Evolutionary conservation across 2,329 filamentous ascomycete species (phyloP), one percentile per base, ranked within the genome.

Genomic region (Penicillium griseofulvum): DNA sequence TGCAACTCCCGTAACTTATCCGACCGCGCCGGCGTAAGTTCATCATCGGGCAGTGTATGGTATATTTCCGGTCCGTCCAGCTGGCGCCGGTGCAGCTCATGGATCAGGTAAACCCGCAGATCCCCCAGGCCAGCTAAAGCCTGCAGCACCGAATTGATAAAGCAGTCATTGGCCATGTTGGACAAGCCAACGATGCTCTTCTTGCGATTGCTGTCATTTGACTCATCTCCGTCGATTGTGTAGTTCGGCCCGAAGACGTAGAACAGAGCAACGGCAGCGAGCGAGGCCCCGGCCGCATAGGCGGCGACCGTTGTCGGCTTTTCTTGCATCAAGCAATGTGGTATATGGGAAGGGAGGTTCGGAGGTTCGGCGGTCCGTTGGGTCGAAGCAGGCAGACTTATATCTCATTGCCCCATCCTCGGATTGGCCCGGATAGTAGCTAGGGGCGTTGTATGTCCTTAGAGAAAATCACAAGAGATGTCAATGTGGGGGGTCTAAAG

Each of bases 191-290:
- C 91, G 41, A 95, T 90, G 56, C 90, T 89, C 70, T 90, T 93
- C 75, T 91, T 94, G 65, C 89, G 86, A 59, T 78, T 77, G 52
- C 82, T 83, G 58, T 74, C 78, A 55, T 74, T 76, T 24, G 80
- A 79, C 49, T 87, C 83, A 54, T 94, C 89, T 69, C 87, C 86
- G 76, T 99, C 93, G 72, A 97, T 87, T 67, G 96, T 90, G 75
- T 93, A 97, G 49, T 92, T 97, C n/a, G 94, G 94, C 9, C 88
- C 91, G 76, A 99, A 97, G 65, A 97, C 93, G 76, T 97, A 99
- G 72, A 97, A 90, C 55, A 97, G 84, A 31, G 94, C 93, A 60
- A 96, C 90, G 59, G 94, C 94, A 53, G 94, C 94, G 60, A 99
- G 87, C 52, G 92, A 96, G 57, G 93, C 94, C 65, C 93, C 93